phyloP scores from a whole-genome alignment of 805 yeast species.

The Kluyveromyces dobzhanskii region DNA sequence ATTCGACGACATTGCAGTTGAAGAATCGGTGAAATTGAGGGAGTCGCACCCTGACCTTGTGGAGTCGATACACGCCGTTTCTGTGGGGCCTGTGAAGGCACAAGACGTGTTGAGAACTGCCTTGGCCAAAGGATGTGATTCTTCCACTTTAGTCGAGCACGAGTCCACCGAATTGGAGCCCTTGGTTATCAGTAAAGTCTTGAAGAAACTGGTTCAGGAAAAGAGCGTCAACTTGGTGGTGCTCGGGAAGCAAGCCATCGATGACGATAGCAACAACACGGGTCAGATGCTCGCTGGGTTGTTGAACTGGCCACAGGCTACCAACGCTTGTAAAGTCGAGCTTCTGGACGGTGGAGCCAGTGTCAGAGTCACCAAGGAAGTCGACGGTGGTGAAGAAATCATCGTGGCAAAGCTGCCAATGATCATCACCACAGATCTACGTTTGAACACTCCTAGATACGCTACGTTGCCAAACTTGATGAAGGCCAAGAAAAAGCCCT shows the following conservation, averaged over 20 bases:
- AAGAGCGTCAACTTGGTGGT: conserved; percentile 71
- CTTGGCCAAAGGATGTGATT: conserved; percentile 90
- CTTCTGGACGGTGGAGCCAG: conserved; percentile 37
- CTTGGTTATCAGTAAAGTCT: conserved; percentile 77
- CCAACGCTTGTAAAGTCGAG: conserved; percentile 82
- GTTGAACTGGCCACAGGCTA: conserved; percentile 93
- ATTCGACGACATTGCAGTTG: conserved; percentile 95
- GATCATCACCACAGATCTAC: conserved; percentile 84
- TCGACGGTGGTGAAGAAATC: conserved; percentile 91
- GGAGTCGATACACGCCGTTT: conserved; percentile 80
- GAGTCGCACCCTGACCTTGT: conserved; percentile 56
- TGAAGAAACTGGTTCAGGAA: conserved; percentile 62
- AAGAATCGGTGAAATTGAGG: conserved; percentile 79
- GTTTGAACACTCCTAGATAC: conserved; percentile 91
- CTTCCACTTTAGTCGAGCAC: conserved; percentile 72
- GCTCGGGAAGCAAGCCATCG: conserved; percentile 95
- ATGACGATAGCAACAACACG: conserved; percentile 89
- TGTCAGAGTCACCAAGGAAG: conserved; percentile 76
- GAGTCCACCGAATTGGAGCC: conserved; percentile 77
- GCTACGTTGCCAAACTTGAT: conserved; percentile 94
- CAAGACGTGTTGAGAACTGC: conserved; percentile 86
- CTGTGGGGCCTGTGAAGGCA: conserved; percentile 80
- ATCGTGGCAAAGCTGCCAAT: conserved; percentile 71
- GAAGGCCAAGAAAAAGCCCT: conserved; percentile 97
- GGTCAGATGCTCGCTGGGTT: conserved; percentile 96